Evolutionary conservation across 139 green algal species (phyloP).

Genomic region (Tetraselmis striata): DNA sequence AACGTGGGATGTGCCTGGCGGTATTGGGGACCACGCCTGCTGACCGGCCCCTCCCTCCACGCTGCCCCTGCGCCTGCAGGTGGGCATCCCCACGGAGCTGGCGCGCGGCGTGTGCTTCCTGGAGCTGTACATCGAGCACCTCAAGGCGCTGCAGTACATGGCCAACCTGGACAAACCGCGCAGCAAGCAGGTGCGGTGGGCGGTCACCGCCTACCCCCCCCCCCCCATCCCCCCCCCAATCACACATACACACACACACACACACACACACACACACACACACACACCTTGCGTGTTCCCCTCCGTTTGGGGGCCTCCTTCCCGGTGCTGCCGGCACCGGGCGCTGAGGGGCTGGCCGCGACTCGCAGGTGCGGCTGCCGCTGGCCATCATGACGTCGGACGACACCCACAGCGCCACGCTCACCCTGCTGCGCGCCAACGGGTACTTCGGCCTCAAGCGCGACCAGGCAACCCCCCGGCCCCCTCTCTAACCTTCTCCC

Average conservation of each 20-base stretch:
- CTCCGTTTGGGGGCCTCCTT: too few relatives aligned
- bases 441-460: slow-evolving; percentile 77
- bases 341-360: too few relatives aligned
- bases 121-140: slow-evolving; percentile 81
- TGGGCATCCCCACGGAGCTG: slow-evolving; percentile 76
- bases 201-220: neutral
- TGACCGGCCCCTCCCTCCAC: too few relatives aligned
- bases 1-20: too few relatives aligned
- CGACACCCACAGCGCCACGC: slow-evolving; percentile 87
- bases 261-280: too few relatives aligned
- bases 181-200: slow-evolving; percentile 16
- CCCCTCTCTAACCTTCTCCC: too few relatives aligned
- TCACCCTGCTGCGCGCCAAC: slow-evolving; percentile 70
- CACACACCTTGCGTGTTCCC: too few relatives aligned
- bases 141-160: slow-evolving; percentile 75
- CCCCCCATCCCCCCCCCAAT: slow-evolving; percentile 56
- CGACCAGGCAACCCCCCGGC: slow-evolving; percentile 13
- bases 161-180: neutral
- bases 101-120: slow-evolving; percentile 77
- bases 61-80: too few relatives aligned
- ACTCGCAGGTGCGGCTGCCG: slow-evolving; percentile 49
- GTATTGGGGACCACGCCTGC: too few relatives aligned
- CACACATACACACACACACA: too few relatives aligned
- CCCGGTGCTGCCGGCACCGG: too few relatives aligned
- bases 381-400: slow-evolving; percentile 97